phyloP scores from a whole-genome alignment of 2,329 filamentous ascomycete genomes.

The Colletotrichum euphorbiae region DNA sequence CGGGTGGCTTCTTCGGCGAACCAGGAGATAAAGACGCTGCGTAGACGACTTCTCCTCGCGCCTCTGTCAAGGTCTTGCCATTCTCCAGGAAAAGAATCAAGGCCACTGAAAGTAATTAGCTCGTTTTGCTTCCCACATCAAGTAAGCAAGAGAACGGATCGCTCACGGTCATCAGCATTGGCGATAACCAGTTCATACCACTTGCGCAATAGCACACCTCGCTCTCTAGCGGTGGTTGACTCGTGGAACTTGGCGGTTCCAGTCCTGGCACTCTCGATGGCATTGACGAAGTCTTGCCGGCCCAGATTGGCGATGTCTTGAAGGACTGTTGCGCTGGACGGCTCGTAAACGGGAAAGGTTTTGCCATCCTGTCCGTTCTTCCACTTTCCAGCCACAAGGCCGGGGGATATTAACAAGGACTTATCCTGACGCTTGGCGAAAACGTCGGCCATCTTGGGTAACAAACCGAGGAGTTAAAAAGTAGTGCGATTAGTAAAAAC shows the following conservation, averaged over 20 bases:
- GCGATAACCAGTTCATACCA: constrained; percentile 52
- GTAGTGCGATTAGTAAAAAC: background rate
- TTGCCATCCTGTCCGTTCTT: constrained; percentile 57
- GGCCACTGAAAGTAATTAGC: constrained; percentile 44
- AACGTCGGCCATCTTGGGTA: constrained; percentile 2
- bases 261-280: constrained; percentile 53
- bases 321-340: constrained; percentile 62
- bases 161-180: constrained; percentile 47
- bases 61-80: constrained; percentile 67
- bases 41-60: constrained; percentile 67
- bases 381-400: constrained; percentile 58
- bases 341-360: constrained; percentile 65
- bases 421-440: constrained; percentile 23
- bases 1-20: constrained; percentile 64
- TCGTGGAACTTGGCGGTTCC: constrained; percentile 52
- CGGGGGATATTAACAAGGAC: constrained; percentile 6
- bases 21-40: constrained; percentile 67
- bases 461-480: background rate
- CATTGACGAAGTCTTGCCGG: constrained; percentile 44
- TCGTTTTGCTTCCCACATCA: too few species aligned
- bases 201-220: constrained; percentile 49
- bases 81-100: constrained; percentile 60
- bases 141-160: too few species aligned
- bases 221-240: constrained; percentile 50
- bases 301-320: constrained; percentile 61